Evolutionary conservation across 768 basidiomycete species (phyloP).

Genomic region (Antrodiella citrinella): DNA sequence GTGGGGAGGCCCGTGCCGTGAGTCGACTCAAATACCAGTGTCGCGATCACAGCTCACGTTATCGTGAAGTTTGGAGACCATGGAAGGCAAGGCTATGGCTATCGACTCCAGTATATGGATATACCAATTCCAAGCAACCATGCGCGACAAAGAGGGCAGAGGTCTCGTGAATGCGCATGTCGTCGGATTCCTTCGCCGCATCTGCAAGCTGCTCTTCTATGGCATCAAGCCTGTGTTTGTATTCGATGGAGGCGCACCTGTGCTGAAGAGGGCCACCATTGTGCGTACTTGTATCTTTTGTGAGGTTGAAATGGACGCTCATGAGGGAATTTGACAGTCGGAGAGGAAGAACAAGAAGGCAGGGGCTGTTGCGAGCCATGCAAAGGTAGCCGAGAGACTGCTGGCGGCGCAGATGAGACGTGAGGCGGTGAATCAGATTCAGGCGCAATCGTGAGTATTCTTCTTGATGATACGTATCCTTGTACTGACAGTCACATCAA

Average conservation of each 20-base stretch:
- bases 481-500: no score
- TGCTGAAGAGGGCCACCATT: constrained; percentile 81
- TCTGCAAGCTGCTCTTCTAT: constrained; percentile 91
- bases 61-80: constrained; percentile 62
- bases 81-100: constrained; percentile 92
- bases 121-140: constrained; percentile 98
- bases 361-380: constrained; percentile 82
- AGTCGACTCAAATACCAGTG: constrained; percentile 19
- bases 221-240: constrained; percentile 99
- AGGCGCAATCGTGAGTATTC: constrained; percentile 32
- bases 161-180: constrained; percentile 91
- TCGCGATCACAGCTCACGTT: neutral
- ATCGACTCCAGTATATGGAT: constrained; percentile 99
- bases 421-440: constrained; percentile 69
- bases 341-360: constrained; percentile 87
- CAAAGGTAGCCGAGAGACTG: constrained; percentile 82
- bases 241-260: constrained; percentile 95
- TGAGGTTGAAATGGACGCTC: neutral
- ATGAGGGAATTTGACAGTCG: constrained; percentile 36
- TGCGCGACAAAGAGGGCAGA: constrained; percentile 95
- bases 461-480: no score
- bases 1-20: constrained; percentile 92
- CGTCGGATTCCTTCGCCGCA: constrained; percentile 81
- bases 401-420: constrained; percentile 90
- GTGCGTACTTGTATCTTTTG: constrained; percentile 35